Evolutionary conservation across 768 basidiomycete genomes (phyloP).

Genomic region (Boletus subparvulus): DNA sequence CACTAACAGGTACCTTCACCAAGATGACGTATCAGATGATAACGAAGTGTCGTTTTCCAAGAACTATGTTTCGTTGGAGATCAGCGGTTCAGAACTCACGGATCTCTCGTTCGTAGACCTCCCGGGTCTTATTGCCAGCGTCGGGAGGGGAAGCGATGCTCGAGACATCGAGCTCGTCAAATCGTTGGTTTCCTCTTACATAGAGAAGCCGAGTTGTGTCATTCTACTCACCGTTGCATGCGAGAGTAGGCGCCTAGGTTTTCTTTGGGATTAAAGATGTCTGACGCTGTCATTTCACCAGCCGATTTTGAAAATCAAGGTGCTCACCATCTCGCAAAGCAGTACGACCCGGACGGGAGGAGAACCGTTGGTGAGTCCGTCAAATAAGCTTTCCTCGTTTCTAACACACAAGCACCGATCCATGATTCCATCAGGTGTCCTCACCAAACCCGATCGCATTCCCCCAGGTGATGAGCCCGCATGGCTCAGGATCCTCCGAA

Average conservation of each 20-base stretch:
- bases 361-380: slow-evolving; percentile 62
- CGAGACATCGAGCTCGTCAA: slow-evolving; percentile 64
- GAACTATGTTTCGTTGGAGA: slow-evolving; percentile 57
- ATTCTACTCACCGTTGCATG: slow-evolving; percentile 64
- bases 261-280: slow-evolving; percentile 21
- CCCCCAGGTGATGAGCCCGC: slow-evolving; percentile 18
- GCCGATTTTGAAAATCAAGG: slow-evolving; percentile 83
- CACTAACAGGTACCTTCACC: slow-evolving; percentile 11
- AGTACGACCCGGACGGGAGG: slow-evolving; percentile 57
- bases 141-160: slow-evolving; percentile 46
- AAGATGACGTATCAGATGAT: slow-evolving; percentile 9
- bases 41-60: slow-evolving; percentile 45
- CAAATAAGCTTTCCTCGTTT: slow-evolving; percentile 52
- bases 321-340: slow-evolving; percentile 62
- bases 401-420: not conserved
- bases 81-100: slow-evolving; percentile 57
- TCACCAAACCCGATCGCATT: slow-evolving; percentile 72
- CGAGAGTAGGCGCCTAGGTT: slow-evolving; percentile 20
- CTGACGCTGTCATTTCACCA: slow-evolving; percentile 42
- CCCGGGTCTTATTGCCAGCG: slow-evolving; percentile 62
- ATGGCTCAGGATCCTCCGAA: slow-evolving; percentile 59
- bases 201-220: slow-evolving; percentile 64
- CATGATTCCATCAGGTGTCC: slow-evolving; percentile 17
- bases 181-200: slow-evolving; percentile 56
- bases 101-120: slow-evolving; percentile 67